Conservation (phyloP, 2,329 filamentous ascomycete genomes). For the Sordariomycetes sp. region DNA sequence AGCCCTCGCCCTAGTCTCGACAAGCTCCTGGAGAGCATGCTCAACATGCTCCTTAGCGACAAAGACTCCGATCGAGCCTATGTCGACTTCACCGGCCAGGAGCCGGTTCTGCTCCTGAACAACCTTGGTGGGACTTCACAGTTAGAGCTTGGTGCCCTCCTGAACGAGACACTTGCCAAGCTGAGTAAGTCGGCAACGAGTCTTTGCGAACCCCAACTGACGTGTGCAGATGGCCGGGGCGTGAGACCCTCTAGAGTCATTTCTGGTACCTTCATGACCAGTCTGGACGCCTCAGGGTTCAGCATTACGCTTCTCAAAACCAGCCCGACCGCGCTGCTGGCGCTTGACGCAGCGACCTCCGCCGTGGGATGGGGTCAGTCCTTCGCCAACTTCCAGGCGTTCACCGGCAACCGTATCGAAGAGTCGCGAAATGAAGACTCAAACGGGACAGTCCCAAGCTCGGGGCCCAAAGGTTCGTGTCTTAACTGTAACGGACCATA, state of each 20-base stretch:
- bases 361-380: neutral
- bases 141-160: neutral
- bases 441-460: too few relatives aligned
- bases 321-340: neutral
- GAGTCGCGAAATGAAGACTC: too few relatives aligned
- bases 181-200: neutral
- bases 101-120: conserved; percentile 1
- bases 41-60: neutral
- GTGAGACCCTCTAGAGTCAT: neutral
- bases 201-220: too few relatives aligned
- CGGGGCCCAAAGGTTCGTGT: too few relatives aligned
- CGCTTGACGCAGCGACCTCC: conserved; percentile 1
- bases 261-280: conserved; percentile 1
- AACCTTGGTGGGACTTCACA: neutral
- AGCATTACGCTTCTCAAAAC: conserved; percentile 2
- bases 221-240: neutral
- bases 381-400: neutral
- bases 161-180: neutral
- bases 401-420: too few relatives aligned
- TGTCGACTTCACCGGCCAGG: neutral
- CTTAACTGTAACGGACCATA: too few relatives aligned
- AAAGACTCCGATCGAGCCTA: conserved; percentile 1
- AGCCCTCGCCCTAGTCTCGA: neutral
- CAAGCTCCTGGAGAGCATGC: neutral
- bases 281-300: neutral